A percentile compares a stretch with the other conserved stretches of the same genome.
Evolutionary conservation across 352 stramenopile species (phyloP).

Genomic region (Globisporangium megalacanthum): DNA sequence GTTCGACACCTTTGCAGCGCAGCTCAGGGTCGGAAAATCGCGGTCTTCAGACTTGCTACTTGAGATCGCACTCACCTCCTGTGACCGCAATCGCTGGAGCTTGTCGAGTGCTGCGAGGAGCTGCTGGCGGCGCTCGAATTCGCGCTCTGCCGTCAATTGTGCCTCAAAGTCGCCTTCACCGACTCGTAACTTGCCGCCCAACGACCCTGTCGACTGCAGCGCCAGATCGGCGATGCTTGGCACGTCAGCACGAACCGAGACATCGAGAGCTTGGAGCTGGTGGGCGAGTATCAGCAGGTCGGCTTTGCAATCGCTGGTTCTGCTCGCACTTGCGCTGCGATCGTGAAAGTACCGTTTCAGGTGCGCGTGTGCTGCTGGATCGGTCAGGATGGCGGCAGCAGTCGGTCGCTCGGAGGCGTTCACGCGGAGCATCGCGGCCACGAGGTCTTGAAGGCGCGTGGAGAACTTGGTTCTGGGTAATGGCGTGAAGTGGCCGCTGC

Average conservation of each 20-base stretch:
- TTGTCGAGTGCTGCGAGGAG: constrained; percentile 30
- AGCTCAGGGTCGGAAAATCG: too few relatives aligned
- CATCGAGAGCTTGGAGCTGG: constrained; percentile 22
- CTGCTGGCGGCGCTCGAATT: constrained; percentile 36
- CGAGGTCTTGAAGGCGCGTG: constrained; percentile 20
- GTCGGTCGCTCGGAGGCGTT: constrained; percentile 26
- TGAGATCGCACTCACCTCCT: constrained; percentile 9
- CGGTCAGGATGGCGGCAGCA: constrained; percentile 26
- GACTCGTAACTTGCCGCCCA: background rate
- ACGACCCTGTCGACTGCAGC: background rate
- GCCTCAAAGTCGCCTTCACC: constrained; percentile 9
- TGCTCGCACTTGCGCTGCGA: constrained; percentile 9
- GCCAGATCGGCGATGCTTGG: background rate
- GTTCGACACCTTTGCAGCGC: background rate
- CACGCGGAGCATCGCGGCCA: constrained; percentile 34
- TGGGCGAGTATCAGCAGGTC: constrained; percentile 20
- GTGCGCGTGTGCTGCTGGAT: constrained; percentile 21
- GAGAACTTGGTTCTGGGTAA: constrained; percentile 29
- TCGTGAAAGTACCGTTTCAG: constrained; percentile 31
- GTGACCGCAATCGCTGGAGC: constrained; percentile 32
- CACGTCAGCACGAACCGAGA: constrained; percentile 1
- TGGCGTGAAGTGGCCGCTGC: constrained; percentile 27
- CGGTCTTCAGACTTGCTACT: too few relatives aligned
- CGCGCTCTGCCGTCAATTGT: constrained; percentile 16
- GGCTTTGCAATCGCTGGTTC: constrained; percentile 1